Percentiles rank a stretch among this genome's conserved stretches.
Evolutionary conservation across 192 early-diverging fungal genomes (phyloP).

Genomic region (Phlyctochytrium planicorne): DNA sequence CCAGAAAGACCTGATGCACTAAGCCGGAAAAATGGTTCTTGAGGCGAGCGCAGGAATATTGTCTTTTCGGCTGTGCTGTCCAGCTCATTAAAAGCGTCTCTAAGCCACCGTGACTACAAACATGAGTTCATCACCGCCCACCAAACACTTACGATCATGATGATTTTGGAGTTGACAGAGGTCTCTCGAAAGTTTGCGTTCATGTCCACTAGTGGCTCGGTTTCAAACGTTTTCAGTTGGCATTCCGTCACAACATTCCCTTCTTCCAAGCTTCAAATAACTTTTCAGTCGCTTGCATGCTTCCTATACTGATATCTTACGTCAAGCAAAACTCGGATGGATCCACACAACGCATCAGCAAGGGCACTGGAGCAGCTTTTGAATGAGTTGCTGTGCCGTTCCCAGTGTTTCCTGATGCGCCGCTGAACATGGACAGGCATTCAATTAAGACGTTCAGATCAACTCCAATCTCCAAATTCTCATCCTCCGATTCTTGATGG

Average conservation of each 20-base stretch:
- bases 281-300: not conserved
- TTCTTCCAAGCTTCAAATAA: slow-evolving; percentile 53
- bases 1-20: slow-evolving; percentile 47
- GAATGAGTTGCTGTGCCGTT: no score
- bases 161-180: slow-evolving; percentile 46
- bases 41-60: slow-evolving; percentile 37
- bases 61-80: slow-evolving; percentile 52
- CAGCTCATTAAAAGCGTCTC: slow-evolving; percentile 57
- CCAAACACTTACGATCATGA: slow-evolving; percentile 32
- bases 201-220: slow-evolving; percentile 42
- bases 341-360: slow-evolving; percentile 8
- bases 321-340: slow-evolving; percentile 13
- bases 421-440: slow-evolving; percentile 31
- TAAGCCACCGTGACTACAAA: slow-evolving; percentile 46
- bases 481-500: not conserved
- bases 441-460: slow-evolving; percentile 22
- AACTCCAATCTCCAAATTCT: slow-evolving; percentile 4
- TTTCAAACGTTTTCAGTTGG: slow-evolving; percentile 47
- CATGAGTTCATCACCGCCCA: not conserved
- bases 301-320: not conserved
- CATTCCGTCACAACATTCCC: slow-evolving; percentile 52
- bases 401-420: no score
- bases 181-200: slow-evolving; percentile 28
- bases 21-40: slow-evolving; percentile 51
- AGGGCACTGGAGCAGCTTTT: no score